A percentile compares a stretch with the other conserved stretches of the same genome.
Conservation (phyloP, 2,329 filamentous ascomycete species). For the Lasiodiplodia citricola region DNA sequence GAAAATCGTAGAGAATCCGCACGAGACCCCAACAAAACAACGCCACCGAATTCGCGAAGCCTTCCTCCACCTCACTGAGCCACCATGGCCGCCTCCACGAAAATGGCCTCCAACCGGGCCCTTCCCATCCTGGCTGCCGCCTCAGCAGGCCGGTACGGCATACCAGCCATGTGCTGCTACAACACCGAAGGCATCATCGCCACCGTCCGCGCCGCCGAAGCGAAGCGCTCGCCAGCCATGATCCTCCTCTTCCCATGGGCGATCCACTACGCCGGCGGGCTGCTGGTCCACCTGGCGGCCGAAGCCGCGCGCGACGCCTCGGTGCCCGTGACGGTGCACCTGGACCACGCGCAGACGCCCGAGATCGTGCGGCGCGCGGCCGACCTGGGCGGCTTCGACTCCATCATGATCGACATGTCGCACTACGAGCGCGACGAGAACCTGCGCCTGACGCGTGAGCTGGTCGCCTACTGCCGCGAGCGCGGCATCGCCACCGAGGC, state of each 20-base stretch:
- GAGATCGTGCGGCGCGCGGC: slow-evolving; percentile 67
- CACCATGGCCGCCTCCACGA: slow-evolving; percentile 1
- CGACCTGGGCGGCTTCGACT: slow-evolving; percentile 62
- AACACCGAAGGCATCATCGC: slow-evolving; percentile 74
- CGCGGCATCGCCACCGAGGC: slow-evolving; percentile 72
- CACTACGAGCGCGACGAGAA: slow-evolving; percentile 76
- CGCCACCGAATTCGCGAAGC: not conserved
- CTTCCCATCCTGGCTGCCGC: slow-evolving; percentile 62
- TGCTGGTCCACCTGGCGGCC: slow-evolving; percentile 56
- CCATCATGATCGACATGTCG: slow-evolving; percentile 78
- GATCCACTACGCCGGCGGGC: slow-evolving; percentile 65
- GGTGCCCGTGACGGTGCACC: slow-evolving; percentile 67
- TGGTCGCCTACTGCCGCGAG: slow-evolving; percentile 67
- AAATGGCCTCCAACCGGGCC: slow-evolving; percentile 29
- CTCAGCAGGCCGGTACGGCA: slow-evolving; percentile 60
- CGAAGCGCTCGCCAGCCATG: slow-evolving; percentile 69
- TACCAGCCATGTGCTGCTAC: slow-evolving; percentile 68
- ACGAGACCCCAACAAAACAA: not conserved
- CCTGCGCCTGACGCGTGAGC: slow-evolving; percentile 65
- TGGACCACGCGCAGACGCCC: slow-evolving; percentile 70
- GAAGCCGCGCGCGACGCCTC: slow-evolving; percentile 61
- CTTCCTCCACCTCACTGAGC: not conserved
- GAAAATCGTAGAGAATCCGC: not conserved
- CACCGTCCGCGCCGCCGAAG: slow-evolving; percentile 71
- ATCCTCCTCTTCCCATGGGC: slow-evolving; percentile 79